Evolutionary conservation across 192 early-diverging fungal species (phyloP), one percentile per base, ranked within the genome.

Genomic region (Rhizoclosmatium globosum): DNA sequence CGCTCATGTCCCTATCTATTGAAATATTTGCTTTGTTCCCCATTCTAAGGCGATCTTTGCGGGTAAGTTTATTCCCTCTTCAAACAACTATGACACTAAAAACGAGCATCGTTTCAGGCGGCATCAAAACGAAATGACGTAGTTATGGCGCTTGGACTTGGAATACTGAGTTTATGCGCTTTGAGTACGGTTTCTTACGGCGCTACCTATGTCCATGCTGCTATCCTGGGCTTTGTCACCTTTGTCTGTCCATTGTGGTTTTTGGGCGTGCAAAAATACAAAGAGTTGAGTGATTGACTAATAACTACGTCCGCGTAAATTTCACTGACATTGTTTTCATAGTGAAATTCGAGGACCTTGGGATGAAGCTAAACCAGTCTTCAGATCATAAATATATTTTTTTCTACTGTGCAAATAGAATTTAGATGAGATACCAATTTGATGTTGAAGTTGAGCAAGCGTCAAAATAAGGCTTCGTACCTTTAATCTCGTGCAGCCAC

Each of bases 261-360:
- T 68, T 94, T 96, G 46, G 92, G 91, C 83, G 90, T 97, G 41
- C 96, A 98, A 87, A 92, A 94, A 47, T 99, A 97, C 86, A 99
- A 99, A 86, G 97, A 96, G 94, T 94, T 88, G 75, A 74, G 72
- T 74, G 56, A 31, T 31, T 31, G 31, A 31, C 31, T 31, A 31
- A 31, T 31, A 31, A 31, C 31, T 31, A 0, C 31, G 31, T 31
- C 31, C 31, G 31, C 23, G 13, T 68, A 47, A 47, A 4, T 86
- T 86, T 53, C 47, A 31, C 41, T 21, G 47, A 70, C 41, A 48
- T 64, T 76, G 19, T 64, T 59, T 50, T 41, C 38, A n/a, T 60
- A 94, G 93, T 82, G 95, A 97, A 83, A 97, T 98, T 44, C 93
- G 96, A 77, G 97, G 97, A 3, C 97, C 97, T 50, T 99, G 97